These are phyloP conservation scores for Aspergillus tanneri DNA, from an alignment of 2,329 filamentous ascomycete species.

Conservation along the genomic window DNA sequence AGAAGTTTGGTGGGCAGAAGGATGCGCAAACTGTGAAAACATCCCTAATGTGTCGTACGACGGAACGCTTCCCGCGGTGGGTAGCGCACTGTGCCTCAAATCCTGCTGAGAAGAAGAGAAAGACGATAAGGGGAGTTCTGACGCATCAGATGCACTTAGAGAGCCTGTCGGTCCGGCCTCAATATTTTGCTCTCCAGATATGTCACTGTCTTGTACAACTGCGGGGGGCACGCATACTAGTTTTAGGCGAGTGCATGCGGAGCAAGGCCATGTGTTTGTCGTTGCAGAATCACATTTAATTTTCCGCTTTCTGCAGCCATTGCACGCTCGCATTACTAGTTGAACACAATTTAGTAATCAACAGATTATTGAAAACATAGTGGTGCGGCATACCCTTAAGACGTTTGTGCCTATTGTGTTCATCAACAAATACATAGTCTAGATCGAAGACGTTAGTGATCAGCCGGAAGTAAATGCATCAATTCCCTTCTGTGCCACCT, in stretches of 20 bases:
- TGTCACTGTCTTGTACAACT: slow-evolving; percentile 67
- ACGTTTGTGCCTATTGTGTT: slow-evolving; percentile 96
- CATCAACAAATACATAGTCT: slow-evolving; percentile 99
- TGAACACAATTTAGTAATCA: slow-evolving; percentile 13
- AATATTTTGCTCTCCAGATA: slow-evolving; percentile 28
- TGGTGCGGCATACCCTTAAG: slow-evolving; percentile 69
- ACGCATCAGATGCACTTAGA: slow-evolving; percentile 35
- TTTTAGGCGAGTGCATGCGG: slow-evolving; percentile 87
- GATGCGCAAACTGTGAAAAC: slow-evolving; percentile 40
- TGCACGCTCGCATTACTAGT: slow-evolving; percentile 92
- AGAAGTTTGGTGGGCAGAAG: slow-evolving; percentile 26
- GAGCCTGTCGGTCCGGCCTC: slow-evolving; percentile 27
- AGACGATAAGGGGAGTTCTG: slow-evolving; percentile 53
- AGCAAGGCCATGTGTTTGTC: slow-evolving; percentile 96
- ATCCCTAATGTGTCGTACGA: slow-evolving; percentile 48
- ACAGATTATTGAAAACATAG: neutral
- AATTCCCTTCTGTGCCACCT: too few species aligned
- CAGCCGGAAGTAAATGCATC: too few species aligned
- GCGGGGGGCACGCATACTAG: slow-evolving; percentile 89
- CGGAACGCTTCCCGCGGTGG: slow-evolving; percentile 44
- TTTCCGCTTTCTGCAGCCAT: slow-evolving; percentile 90
- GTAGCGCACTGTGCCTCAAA: slow-evolving; percentile 50
- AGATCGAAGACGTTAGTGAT: slow-evolving; percentile 17
- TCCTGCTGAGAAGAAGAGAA: slow-evolving; percentile 53
- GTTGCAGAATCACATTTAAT: slow-evolving; percentile 98